phyloP scores from a whole-genome alignment of 1,284 basidiomycete species.

The Blastosporella zonata region DNA sequence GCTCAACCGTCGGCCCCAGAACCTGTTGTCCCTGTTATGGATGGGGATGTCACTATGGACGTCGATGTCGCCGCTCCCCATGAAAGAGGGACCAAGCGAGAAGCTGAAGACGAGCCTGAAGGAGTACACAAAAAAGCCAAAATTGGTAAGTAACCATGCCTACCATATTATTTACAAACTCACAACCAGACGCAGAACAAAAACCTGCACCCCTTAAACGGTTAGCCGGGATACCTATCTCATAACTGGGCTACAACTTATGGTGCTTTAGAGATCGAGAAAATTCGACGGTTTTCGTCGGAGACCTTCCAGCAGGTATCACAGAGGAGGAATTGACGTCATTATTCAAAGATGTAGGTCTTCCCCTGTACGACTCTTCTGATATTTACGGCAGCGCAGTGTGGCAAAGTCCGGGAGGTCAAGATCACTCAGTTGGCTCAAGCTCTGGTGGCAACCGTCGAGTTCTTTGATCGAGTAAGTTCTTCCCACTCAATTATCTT shows the following conservation, averaged over 20 bases:
- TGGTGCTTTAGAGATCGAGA: conserved; percentile 79
- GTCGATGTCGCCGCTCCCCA: conserved; percentile 47
- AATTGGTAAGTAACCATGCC: conserved; percentile 43
- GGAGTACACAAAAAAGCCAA: conserved; percentile 57
- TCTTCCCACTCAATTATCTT: background rate
- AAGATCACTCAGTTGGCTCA: conserved; percentile 64
- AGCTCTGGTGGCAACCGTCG: conserved; percentile 71
- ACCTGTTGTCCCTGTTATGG: conserved; percentile 28
- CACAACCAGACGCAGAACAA: conserved; percentile 34
- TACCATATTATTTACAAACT: conserved; percentile 1
- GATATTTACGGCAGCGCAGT: conserved; percentile 45
- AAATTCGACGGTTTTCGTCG: conserved; percentile 88
- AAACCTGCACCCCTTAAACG: conserved; percentile 55
- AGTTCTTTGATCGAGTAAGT: conserved; percentile 70
- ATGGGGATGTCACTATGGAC: conserved; percentile 45
- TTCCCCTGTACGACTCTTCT: background rate
- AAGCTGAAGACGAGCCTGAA: conserved; percentile 51
- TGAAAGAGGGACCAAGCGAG: conserved; percentile 53
- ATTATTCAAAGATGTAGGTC: conserved; percentile 84
- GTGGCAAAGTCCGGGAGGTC: conserved; percentile 78
- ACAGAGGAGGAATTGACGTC: conserved; percentile 64
- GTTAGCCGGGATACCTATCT: conserved; percentile 32
- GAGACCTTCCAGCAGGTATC: conserved; percentile 59
- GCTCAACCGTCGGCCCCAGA: conserved; percentile 38
- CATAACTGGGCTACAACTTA: too few species aligned